Base-by-base conservation (phyloP, 371 early-diverging fungal species). In the Chytridiales sp. region DNA sequence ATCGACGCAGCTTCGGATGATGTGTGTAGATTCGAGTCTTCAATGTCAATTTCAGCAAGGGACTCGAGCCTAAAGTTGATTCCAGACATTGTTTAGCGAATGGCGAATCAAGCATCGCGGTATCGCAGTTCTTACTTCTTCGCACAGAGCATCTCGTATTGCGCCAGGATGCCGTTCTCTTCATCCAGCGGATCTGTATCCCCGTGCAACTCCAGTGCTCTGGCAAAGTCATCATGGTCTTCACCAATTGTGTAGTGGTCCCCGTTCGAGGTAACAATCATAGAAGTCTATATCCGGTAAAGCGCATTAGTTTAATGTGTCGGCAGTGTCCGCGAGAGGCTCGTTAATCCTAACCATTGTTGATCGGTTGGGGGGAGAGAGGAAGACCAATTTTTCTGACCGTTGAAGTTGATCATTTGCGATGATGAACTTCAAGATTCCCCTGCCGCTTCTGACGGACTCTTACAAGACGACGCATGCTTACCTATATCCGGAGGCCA, bases 381-480 rank as follows among this genome's bases (percentile, higher is more conserved):
- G n/a, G n/a, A n/a, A n/a, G n/a, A n/a, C n/a, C n/a, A n/a, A n/a
- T n/a, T n/a, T n/a, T n/a, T n/a, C n/a, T n/a, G n/a, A n/a, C n/a
- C n/a, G n/a, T n/a, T n/a, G n/a, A n/a, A n/a, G n/a, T n/a, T n/a
- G n/a, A n/a, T n/a, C n/a, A n/a, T n/a, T n/a, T n/a, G n/a, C n/a
- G n/a, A n/a, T n/a, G n/a, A n/a, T n/a, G n/a, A n/a, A n/a, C 44
- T 21, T 21, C 13, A 8, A 21, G 19, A 62, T 86, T 32, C 86
- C 87, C 13, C 68, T 74, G 0, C 66, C 75, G 0, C 57, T 87
- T 29, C 69, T 89, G 32, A 82, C 92, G 8, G 92, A 92, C 75
- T 85, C 87, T 24, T 92, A 92, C 84, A 92, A 92, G 75, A 69
- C 79, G 0, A 75, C 83, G n/a, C 92, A 92, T 64, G 73, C 76